phyloP scores from a whole-genome alignment of 306 rosid species.

The Aeschynomene evenia region DNA sequence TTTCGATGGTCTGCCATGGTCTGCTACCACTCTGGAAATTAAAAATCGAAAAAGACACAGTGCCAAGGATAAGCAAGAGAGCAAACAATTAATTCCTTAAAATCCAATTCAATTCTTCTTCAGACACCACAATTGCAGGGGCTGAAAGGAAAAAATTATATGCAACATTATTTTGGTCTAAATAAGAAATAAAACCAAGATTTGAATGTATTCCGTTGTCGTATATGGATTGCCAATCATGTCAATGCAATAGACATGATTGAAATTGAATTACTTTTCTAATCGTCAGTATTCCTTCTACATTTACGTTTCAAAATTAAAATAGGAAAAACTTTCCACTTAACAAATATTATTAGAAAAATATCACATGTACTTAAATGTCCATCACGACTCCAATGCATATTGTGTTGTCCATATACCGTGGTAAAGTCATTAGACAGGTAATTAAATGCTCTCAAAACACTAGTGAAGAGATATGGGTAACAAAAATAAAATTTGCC shows the following conservation, averaged over 20 bases:
- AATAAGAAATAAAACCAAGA: background rate
- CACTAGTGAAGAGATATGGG: background rate
- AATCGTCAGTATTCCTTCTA: background rate
- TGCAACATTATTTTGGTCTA: background rate
- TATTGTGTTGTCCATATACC: background rate
- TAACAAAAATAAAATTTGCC: background rate
- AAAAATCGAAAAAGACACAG: background rate
- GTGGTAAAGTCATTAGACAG: background rate
- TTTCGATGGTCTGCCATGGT: constrained; percentile 81
- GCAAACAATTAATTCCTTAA: background rate
- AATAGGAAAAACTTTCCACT: background rate
- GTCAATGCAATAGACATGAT: background rate
- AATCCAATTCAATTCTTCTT: background rate
- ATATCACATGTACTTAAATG: background rate
- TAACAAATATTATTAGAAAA: background rate
- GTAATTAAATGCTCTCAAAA: background rate
- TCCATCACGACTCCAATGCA: background rate
- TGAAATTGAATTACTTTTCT: background rate
- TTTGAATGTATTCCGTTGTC: background rate
- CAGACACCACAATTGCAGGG: background rate
- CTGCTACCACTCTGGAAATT: background rate
- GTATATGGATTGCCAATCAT: background rate
- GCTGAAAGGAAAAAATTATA: background rate
- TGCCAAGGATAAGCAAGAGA: constrained; percentile 12
- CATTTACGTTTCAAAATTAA: background rate